Conservation (phyloP, 2,329 filamentous ascomycete genomes). For the Chaetothyriales sp. region DNA sequence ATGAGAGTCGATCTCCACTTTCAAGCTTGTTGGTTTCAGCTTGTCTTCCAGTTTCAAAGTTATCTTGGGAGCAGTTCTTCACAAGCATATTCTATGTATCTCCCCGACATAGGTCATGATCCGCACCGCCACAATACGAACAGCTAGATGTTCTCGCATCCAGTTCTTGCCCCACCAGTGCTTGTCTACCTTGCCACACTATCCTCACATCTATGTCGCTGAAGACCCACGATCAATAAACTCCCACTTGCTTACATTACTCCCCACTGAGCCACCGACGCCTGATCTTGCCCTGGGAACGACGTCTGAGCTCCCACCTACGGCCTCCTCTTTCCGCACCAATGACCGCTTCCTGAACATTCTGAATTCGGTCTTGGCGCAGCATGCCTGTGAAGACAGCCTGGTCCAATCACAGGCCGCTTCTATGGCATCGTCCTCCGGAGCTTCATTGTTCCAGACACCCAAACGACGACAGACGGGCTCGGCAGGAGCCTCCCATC, state of each 20-base stretch:
- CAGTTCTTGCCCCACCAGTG: background rate
- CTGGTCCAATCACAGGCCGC: slow-evolving; percentile 45
- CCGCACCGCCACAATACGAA: background rate
- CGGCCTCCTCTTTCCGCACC: slow-evolving; percentile 41
- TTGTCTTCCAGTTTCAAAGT: no score
- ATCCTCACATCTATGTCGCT: slow-evolving; percentile 18
- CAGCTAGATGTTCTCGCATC: background rate
- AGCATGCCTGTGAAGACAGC: slow-evolving; percentile 43
- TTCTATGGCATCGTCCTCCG: slow-evolving; percentile 46
- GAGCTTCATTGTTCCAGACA: slow-evolving; percentile 22
- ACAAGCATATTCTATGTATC: no score
- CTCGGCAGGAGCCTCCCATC: slow-evolving; percentile 43
- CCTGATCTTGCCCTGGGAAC: slow-evolving; percentile 41
- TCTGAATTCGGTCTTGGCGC: slow-evolving; percentile 41
- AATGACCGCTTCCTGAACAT: slow-evolving; percentile 44
- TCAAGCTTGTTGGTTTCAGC: no score
- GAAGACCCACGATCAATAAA: slow-evolving; percentile 26
- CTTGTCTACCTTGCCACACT: slow-evolving; percentile 11
- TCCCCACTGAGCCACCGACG: slow-evolving; percentile 41
- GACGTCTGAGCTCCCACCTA: slow-evolving; percentile 39
- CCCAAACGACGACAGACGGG: slow-evolving; percentile 32
- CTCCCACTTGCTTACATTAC: slow-evolving; percentile 39
- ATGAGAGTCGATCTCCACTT: no score
- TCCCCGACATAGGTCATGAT: background rate
- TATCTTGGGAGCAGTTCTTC: no score